These are phyloP conservation scores for Pittosporum tobira DNA, from an alignment of 129 eudicot species.

Conservation along the genomic window DNA sequence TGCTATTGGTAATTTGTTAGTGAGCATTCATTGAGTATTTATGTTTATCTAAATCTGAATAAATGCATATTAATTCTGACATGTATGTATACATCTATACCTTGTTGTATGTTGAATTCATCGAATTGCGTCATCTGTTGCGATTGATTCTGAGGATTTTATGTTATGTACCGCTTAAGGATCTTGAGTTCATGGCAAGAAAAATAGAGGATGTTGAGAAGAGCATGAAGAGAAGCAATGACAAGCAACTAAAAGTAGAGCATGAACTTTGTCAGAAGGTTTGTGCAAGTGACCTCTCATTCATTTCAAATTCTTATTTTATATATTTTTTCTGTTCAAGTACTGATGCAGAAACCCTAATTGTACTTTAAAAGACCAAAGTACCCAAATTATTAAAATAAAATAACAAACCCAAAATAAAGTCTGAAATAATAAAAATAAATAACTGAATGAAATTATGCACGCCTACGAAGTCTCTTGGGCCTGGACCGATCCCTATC, in stretches of 20 bases:
- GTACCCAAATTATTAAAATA: too few species aligned
- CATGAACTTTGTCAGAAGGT: conserved; percentile 78
- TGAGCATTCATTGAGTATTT: background rate
- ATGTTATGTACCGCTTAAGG: conserved; percentile 34
- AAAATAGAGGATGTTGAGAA: conserved; percentile 88
- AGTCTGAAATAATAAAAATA: too few species aligned
- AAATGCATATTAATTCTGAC: too few species aligned
- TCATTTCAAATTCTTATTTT: background rate
- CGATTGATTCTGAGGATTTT: conserved; percentile 5
- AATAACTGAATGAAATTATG: too few species aligned
- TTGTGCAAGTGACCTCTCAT: background rate
- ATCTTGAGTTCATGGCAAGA: conserved; percentile 84
- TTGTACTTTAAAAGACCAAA: too few species aligned
- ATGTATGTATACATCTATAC: background rate
- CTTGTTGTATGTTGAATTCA: too few species aligned
- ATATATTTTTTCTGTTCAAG: background rate
- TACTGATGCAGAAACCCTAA: background rate
- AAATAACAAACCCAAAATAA: too few species aligned
- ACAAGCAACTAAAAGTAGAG: conserved; percentile 89
- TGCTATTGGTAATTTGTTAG: too few species aligned
- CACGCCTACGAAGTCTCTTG: too few species aligned
- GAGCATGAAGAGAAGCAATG: conserved; percentile 99
- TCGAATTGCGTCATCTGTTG: background rate
- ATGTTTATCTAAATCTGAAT: too few species aligned
- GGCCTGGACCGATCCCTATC: too few species aligned